Base-by-base conservation (phyloP, 768 basidiomycete species). In the Russula sp. region DNA sequence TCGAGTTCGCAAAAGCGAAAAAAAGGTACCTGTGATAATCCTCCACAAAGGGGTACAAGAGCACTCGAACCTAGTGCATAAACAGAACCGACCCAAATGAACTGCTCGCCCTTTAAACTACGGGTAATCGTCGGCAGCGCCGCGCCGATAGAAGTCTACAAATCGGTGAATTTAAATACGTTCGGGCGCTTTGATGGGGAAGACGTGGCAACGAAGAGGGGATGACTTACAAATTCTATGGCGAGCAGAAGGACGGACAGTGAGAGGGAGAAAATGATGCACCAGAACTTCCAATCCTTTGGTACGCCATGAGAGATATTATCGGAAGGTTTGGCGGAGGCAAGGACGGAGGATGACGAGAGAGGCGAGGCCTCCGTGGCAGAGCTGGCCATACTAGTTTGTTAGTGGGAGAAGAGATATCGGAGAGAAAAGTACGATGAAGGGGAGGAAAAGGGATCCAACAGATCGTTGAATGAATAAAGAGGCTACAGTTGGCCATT, bases 91-190 rank as follows among this genome's bases (percentile, higher is more conserved):
- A 68, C 70, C 69, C 70, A 71, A 20, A 70, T 61, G 50, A 71
- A 70, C 22, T 65, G 55, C 6, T 34, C 57, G 3, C 70, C 63
- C 50, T 72, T 46, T 16, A 78, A 68, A 36, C 71, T 71, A 20
- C 38, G 42, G 20, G 72, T 70, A 26, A 77, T 76, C 30, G 64
- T 66, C 16, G 71, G 73, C 1, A 73, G 66, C 0, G 75, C 75
- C 0, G 74, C 76, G 1, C 57, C 64, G 20, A 66, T 62, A 1
- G 38, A 46, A 5, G 60, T 66, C 67, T 68, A 48, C 16, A 30
- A 42, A 24, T 36, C 5, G 10, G 30, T 22, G 22, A 49, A 16
- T 49, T 40, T 28, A 16, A 18, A 42, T 14, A 13, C 13, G 2
- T 38, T 38, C 4, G 36, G 13, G 3, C 13, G 5, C 36, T 38